Percentiles rank a stretch among this genome's conserved stretches.
Conservation (phyloP, 2,329 filamentous ascomycete species). For the Emergomyces pasteurianus region DNA sequence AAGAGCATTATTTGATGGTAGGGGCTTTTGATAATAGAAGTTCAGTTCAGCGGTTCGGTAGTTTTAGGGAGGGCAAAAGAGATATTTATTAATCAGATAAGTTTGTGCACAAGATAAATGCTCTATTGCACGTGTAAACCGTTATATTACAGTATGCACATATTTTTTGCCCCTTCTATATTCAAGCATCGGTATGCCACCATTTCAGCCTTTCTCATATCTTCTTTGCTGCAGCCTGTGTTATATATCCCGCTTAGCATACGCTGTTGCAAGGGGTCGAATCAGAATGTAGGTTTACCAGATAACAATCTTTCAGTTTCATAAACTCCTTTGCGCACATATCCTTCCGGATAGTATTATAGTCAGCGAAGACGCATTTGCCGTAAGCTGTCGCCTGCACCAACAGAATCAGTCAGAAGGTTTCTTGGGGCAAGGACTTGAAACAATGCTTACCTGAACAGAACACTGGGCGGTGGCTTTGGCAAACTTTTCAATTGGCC, state of each 20-base stretch:
- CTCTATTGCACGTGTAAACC: neutral
- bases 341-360: constrained; percentile 80
- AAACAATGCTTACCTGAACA: constrained; percentile 41
- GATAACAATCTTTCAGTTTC: constrained; percentile 72
- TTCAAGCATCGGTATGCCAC: neutral
- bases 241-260: constrained; percentile 3
- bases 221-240: constrained; percentile 43
- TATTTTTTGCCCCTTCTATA: neutral
- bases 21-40: neutral
- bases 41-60: neutral
- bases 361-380: constrained; percentile 82
- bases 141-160: neutral
- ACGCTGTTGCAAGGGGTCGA: neutral
- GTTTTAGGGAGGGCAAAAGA: neutral
- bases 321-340: constrained; percentile 82
- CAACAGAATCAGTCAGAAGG: neutral
- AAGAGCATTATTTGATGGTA: neutral
- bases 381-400: constrained; percentile 70
- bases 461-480: constrained; percentile 54
- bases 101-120: neutral
- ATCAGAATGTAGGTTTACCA: constrained; percentile 42
- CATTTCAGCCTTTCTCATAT: neutral
- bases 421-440: neutral
- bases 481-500: constrained; percentile 59
- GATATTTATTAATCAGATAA: constrained; percentile 1